Base-by-base conservation (phyloP, 305 asterid genomes). In the Salvia sclarea region DNA sequence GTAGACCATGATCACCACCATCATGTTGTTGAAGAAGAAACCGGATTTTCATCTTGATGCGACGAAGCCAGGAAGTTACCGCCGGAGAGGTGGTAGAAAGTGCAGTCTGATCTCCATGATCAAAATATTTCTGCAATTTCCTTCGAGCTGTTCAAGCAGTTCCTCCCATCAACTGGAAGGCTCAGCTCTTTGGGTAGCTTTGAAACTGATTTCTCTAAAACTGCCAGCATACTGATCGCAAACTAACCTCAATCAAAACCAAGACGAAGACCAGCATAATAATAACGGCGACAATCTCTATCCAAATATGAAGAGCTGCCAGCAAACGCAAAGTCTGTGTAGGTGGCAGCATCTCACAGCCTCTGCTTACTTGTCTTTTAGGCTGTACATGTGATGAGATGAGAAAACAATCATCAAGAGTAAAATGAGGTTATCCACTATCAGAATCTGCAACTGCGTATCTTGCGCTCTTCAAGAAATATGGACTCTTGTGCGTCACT, bases 11-110 rank as follows among this genome's bases (percentile, higher is more conserved):
- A 85, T 59, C 61, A 93, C 88, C 69, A 93, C 84, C 81, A 90
- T 80, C 97, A 90, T 88, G 70, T 81, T 90, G 81, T 88, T 88
- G 86, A 86, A 93, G 82, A 62, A 93, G 78, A 69, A 90, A 13
- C 98, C 98, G 86, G 92, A 72, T 50, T 78, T 70, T 82, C 89
- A 71, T 70, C 81, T 38, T 75, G 78, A 64, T 77, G 88, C 0
- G 95, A 79, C 56, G 87, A 33, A 43, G 89, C 92, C 88, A 87
- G 61, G 87, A 84, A 87, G 72, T 82, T 83, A 30, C 83, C 83
- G 63, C 73, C 76, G n/a, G 78, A 74, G 64, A 85, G 84, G 74
- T 76, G 71, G 81, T 82, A 89, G n/a, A 81, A 72, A n/a, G 81
- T 85, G 49, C 86, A 71, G 53, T 89, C 90, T 12, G 85, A 79